phyloP scores from a whole-genome alignment of 1,284 basidiomycete genomes.

The Pisolithus thermaeus region DNA sequence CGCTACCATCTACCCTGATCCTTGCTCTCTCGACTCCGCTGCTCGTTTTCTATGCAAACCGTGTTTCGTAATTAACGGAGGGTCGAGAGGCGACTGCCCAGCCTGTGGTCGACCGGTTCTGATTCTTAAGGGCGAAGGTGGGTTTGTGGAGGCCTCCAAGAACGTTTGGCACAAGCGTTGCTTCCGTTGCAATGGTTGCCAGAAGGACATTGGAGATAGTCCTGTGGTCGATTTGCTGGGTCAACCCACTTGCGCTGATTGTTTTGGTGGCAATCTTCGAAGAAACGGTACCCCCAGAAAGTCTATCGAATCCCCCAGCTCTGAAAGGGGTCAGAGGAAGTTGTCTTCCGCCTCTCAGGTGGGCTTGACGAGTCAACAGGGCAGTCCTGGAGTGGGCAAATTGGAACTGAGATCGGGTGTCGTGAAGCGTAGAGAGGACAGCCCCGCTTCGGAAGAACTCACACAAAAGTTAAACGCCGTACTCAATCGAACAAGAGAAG shows the following conservation, averaged over 20 bases:
- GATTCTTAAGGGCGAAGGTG: slow-evolving; percentile 67
- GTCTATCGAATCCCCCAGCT: slow-evolving; percentile 22
- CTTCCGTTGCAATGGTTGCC: slow-evolving; percentile 68
- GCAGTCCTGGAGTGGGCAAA: not conserved
- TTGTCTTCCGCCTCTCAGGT: slow-evolving; percentile 37
- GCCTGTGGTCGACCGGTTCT: slow-evolving; percentile 63
- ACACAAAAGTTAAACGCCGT: slow-evolving; percentile 46
- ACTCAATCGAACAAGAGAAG: slow-evolving; percentile 31
- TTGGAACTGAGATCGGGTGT: not conserved
- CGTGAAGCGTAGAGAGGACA: slow-evolving; percentile 39
- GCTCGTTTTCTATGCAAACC: slow-evolving; percentile 63
- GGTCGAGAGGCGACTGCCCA: slow-evolving; percentile 67
- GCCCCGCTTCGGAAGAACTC: slow-evolving; percentile 53
- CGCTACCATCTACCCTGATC: slow-evolving; percentile 77
- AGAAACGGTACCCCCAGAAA: slow-evolving; percentile 44
- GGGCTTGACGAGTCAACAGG: slow-evolving; percentile 7
- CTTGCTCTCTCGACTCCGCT: slow-evolving; percentile 34
- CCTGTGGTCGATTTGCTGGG: slow-evolving; percentile 81
- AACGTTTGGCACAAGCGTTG: slow-evolving; percentile 75
- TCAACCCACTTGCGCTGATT: slow-evolving; percentile 67
- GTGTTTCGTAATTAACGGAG: slow-evolving; percentile 66
- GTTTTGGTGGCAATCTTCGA: slow-evolving; percentile 68
- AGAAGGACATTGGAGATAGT: slow-evolving; percentile 60
- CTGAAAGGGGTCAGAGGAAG: slow-evolving; percentile 24
- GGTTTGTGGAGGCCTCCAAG: slow-evolving; percentile 63